Base-by-base conservation (phyloP, 495 filamentous ascomycete species). In the Venustampulla echinocandica region DNA sequence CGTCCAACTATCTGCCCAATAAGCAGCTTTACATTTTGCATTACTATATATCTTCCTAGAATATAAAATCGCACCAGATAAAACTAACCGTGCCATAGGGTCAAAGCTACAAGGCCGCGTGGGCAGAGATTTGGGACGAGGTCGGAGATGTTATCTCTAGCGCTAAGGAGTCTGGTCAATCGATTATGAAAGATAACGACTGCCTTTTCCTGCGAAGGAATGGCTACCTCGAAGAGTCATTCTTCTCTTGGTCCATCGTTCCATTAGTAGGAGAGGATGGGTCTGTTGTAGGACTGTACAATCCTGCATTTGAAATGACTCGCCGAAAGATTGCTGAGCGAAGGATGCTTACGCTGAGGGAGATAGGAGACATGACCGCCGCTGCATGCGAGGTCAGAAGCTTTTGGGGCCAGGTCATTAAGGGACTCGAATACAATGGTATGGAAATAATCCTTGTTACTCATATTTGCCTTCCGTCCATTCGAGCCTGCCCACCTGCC, bases 111-210 rank as follows among this genome's bases (percentile, higher is more conserved):
- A 60, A 59, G 23, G 71, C 73, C 3, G 77, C 72, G 7, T 87
- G 82, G 82, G 42, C 65, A 1, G 82, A 85, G 53, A 77, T 87
- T 14, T 85, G 81, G 81, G 64, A 71, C 23, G 72, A 73, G 1
- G 65, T 87, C 4, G 68, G 71, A 50, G 76, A 73, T 5, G 66
- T 81, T 1, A 76, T 87, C 47, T 62, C 67, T 3, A 72, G 60
- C 47, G 82, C 81, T 0, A 69, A 65, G 54, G 49, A 64, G 22
- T 76, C 74, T 2, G 82, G 81, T 3, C 71, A 81, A 56, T 79
- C 81, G 2, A 85, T 76, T 4, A 82, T 85, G 81, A 85, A 85
- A 57, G 75, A 85, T 52, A 81, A 85, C 54, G 82, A 85, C 55
- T 70, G 71, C 39, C 61, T 85, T 3, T 83, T 84, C 55, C 64